Base-by-base conservation (phyloP, 495 filamentous ascomycete species). In the Collariella sp. region DNA sequence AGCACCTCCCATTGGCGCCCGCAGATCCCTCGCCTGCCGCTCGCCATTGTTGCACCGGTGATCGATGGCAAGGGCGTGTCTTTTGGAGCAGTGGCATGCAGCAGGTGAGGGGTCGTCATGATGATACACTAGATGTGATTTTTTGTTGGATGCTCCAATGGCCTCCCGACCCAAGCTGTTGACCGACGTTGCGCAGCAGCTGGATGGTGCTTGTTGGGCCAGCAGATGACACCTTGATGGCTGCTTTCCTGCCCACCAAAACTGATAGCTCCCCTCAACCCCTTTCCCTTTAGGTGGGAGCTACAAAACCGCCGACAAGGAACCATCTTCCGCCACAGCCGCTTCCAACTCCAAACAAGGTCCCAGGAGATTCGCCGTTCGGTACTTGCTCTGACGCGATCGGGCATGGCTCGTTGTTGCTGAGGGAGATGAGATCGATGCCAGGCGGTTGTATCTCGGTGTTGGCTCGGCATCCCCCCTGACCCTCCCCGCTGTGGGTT, bases 381-480 rank as follows among this genome's bases (percentile, higher is more conserved):
- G 50, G 33, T 45, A 38, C 29, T 45, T 53, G 20, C 19, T 26
- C 10, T n/a, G 22, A 18, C 6, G 31, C 7, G 1, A 11, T 15
- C 12, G 11, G n/a, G 36, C n/a, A 36, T n/a, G 29, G 18, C 36
- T 26, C n/a, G 34, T 50, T 40, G 35, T 18, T 38, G n/a, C n/a
- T n/a, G n/a, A n/a, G n/a, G n/a, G n/a, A n/a, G n/a, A n/a, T n/a
- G n/a, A 33, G 26, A 10, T 34, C n/a, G 44, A 20, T 16, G 38
- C 23, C 18, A 16, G 16, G 51, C 48, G 58, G 57, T 36, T 46
- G 50, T 55, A 52, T 49, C 43, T 65, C 62, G 62, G 62, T 38
- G 62, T 46, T 65, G 56, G 57, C 52, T 65, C 62, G 62, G 62
- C 42, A 65, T 62, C 31, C 31, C 12, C 31, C 12, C 5, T 34